phyloP scores from a whole-genome alignment of 2,329 filamentous ascomycete genomes.

The Aspergillus tamarii region DNA sequence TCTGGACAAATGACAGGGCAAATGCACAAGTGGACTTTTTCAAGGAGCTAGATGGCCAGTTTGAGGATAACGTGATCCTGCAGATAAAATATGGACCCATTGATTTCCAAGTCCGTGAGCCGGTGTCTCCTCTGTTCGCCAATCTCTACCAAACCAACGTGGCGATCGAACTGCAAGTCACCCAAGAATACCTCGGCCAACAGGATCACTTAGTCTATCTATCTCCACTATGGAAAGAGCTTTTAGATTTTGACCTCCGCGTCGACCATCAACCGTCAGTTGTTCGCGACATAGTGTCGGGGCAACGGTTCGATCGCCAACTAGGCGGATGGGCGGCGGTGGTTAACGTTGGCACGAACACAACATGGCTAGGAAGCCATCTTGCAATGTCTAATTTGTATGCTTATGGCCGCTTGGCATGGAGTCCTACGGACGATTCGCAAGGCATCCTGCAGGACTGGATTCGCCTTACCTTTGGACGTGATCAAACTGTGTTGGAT shows the following conservation, averaged over 20 bases:
- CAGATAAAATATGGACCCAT: slow-evolving; percentile 77
- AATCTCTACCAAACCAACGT: slow-evolving; percentile 51
- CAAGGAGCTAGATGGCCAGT: slow-evolving; percentile 64
- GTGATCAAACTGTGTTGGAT: slow-evolving; percentile 58
- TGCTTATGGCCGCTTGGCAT: slow-evolving; percentile 68
- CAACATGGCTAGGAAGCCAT: slow-evolving; percentile 71
- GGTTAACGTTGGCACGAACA: slow-evolving; percentile 67
- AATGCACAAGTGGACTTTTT: slow-evolving; percentile 73
- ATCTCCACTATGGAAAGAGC: slow-evolving; percentile 68
- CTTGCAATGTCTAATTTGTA: slow-evolving; percentile 73
- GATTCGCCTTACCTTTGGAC: slow-evolving; percentile 68
- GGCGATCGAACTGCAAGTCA: slow-evolving; percentile 68
- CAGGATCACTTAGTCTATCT: slow-evolving; percentile 71
- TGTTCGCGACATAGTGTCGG: slow-evolving; percentile 64
- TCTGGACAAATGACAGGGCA: slow-evolving; percentile 70
- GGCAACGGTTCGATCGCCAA: slow-evolving; percentile 60
- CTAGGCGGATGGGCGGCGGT: slow-evolving; percentile 68
- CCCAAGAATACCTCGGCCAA: slow-evolving; percentile 73
- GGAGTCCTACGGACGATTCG: slow-evolving; percentile 59
- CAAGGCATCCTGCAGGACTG: slow-evolving; percentile 63
- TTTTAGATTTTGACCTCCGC: slow-evolving; percentile 69
- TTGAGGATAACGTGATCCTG: slow-evolving; percentile 71
- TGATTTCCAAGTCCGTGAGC: slow-evolving; percentile 73
- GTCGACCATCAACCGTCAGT: slow-evolving; percentile 60
- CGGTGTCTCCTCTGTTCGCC: slow-evolving; percentile 66